These are phyloP conservation scores for Beauveria rudraprayagi DNA, from an alignment of 2,329 filamentous ascomycete genomes.

Conservation along the genomic window DNA sequence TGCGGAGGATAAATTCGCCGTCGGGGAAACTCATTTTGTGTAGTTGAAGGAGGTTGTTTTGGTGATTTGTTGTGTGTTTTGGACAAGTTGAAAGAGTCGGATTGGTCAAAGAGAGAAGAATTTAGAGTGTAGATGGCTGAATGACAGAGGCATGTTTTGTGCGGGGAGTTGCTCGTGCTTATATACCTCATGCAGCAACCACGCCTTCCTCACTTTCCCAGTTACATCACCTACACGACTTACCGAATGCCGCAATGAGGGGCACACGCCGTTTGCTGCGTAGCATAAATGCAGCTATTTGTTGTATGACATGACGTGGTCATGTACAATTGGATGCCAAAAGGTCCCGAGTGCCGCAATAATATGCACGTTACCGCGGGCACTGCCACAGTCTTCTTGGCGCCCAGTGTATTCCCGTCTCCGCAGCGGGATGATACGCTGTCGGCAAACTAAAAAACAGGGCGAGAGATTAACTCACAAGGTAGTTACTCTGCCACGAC, in stretches of 20 bases:
- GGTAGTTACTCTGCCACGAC: background rate
- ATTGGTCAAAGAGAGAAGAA: background rate
- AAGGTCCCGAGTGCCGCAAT: background rate
- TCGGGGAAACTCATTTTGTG: background rate
- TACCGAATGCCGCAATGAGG: background rate
- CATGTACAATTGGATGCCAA: background rate
- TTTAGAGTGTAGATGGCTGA: background rate
- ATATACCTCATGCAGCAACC: background rate
- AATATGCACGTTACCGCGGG: slow-evolving; percentile 1
- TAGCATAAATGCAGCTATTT: background rate
- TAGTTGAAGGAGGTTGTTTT: background rate
- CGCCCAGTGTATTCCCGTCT: background rate
- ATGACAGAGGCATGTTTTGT: background rate
- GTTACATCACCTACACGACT: background rate
- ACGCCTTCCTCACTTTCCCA: background rate
- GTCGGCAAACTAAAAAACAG: background rate
- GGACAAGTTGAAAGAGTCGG: too few relatives aligned
- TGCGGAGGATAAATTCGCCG: background rate
- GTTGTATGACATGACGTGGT: background rate
- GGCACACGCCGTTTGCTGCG: background rate
- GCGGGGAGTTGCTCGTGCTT: background rate
- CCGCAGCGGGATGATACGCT: background rate
- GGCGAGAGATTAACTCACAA: background rate
- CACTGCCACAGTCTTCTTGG: slow-evolving; percentile 5
- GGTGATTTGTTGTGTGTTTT: background rate